These are phyloP conservation scores for Scheffersomyces parashehatae DNA, from an alignment of 1,139 yeast species.

Conservation along the genomic window DNA sequence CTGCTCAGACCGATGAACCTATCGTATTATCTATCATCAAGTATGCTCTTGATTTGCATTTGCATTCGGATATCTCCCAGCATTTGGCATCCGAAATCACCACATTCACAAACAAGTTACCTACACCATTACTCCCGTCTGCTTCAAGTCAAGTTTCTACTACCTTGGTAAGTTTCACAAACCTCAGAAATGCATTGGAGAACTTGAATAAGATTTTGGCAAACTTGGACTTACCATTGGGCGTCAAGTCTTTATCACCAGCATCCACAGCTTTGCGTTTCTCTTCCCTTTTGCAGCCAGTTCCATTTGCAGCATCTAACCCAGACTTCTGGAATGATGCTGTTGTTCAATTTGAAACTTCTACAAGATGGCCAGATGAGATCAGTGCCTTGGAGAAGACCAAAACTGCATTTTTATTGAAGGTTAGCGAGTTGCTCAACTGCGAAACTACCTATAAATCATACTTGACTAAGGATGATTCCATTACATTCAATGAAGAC, in stretches of 20 bases:
- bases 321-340: conserved; percentile 83
- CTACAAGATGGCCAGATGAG: conserved; percentile 96
- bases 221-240: conserved; percentile 65
- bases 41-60: conserved; percentile 63
- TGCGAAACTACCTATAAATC: conserved; percentile 56
- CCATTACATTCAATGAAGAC: conserved; percentile 64
- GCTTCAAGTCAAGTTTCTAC: conserved; percentile 53
- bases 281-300: conserved; percentile 75
- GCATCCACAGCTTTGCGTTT: conserved; percentile 71
- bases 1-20: conserved; percentile 57
- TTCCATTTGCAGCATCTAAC: conserved; percentile 74
- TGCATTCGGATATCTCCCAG: conserved; percentile 48
- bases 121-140: conserved; percentile 61
- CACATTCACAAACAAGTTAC: conserved; percentile 52
- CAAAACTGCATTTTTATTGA: conserved; percentile 83
- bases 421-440: conserved; percentile 60
- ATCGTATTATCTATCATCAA: conserved; percentile 66
- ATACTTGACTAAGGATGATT: conserved; percentile 61
- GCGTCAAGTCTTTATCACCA: conserved; percentile 70
- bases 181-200: conserved; percentile 66
- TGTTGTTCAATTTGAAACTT: conserved; percentile 82
- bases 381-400: conserved; percentile 80
- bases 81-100: conserved; percentile 42
- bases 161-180: conserved; percentile 54
- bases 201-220: conserved; percentile 55